Conservation (phyloP, 1,139 yeast genomes). For the Geotrichum phurueaensis region DNA sequence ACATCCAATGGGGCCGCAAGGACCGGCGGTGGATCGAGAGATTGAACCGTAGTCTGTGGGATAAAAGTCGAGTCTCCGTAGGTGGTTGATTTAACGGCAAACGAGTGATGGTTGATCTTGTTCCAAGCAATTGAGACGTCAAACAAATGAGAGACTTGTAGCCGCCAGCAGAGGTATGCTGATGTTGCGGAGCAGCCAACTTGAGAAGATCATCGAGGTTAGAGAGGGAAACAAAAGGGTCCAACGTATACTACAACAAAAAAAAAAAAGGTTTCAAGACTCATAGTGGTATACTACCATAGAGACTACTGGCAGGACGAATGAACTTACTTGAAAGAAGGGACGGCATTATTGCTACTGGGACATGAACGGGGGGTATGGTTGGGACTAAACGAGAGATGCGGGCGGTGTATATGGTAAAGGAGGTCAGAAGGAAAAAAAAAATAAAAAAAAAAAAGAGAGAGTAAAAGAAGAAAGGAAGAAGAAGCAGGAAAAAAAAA, state of each 20-base stretch:
- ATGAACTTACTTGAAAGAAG: slow-evolving; percentile 27
- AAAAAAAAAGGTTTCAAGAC: background rate
- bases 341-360: background rate
- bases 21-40: slow-evolving; percentile 8
- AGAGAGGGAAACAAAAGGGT: background rate
- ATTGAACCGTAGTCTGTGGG: slow-evolving; percentile 2
- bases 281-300: background rate
- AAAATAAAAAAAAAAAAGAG: no score
- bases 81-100: slow-evolving; percentile 22
- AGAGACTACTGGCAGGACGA: background rate
- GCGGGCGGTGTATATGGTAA: no score
- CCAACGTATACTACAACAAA: background rate
- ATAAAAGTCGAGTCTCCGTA: slow-evolving; percentile 25
- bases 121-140: slow-evolving; percentile 26
- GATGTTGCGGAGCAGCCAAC: slow-evolving; percentile 28
- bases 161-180: slow-evolving; percentile 25
- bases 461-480: background rate
- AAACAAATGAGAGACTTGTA: slow-evolving; percentile 20
- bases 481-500: background rate
- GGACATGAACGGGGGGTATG: background rate
- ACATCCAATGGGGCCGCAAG: slow-evolving; percentile 22
- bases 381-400: background rate
- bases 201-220: slow-evolving; percentile 2
- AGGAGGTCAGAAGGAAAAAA: no score
- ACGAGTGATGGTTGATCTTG: slow-evolving; percentile 3